These are phyloP conservation scores for Batkoa obscura DNA, from an alignment of 371 early-diverging fungal species.

Conservation along the genomic window DNA sequence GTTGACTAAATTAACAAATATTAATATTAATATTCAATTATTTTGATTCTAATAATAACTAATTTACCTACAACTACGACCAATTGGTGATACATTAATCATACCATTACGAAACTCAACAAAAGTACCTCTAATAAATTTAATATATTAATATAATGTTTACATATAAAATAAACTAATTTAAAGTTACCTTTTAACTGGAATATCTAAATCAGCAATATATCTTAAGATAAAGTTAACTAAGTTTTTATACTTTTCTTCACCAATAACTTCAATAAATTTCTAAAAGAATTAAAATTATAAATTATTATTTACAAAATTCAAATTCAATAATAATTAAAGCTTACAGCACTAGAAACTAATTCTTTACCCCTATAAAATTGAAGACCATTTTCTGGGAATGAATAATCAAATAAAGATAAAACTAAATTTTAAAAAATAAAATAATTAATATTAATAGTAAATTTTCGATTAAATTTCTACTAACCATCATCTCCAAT, in stretches of 20 bases:
- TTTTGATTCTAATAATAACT: neutral
- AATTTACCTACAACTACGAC: constrained; percentile 80
- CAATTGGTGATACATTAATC: constrained; percentile 99
- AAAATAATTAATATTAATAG: neutral
- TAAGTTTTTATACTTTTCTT: constrained; percentile 87
- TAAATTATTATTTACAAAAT: neutral
- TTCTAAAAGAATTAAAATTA: constrained; percentile 27
- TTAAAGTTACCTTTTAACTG: constrained; percentile 65
- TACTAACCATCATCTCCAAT: constrained; percentile 61
- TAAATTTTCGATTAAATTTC: neutral
- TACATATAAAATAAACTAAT: neutral
- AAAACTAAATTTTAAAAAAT: constrained; percentile 19
- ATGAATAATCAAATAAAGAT: constrained; percentile 88
- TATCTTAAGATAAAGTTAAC: constrained; percentile 86
- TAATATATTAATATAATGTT: too few species aligned
- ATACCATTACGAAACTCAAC: constrained; percentile 98
- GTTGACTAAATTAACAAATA: constrained; percentile 20
- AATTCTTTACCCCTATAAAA: constrained; percentile 66
- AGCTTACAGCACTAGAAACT: constrained; percentile 48
- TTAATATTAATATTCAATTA: neutral
- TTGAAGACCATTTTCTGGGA: constrained; percentile 98
- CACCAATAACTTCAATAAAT: constrained; percentile 89
- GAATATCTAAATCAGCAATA: constrained; percentile 91
- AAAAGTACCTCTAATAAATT: constrained; percentile 76
- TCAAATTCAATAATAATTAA: too few species aligned